Base-by-base conservation (phyloP, 257 asterid species). In the Ligustrum vulgare region DNA sequence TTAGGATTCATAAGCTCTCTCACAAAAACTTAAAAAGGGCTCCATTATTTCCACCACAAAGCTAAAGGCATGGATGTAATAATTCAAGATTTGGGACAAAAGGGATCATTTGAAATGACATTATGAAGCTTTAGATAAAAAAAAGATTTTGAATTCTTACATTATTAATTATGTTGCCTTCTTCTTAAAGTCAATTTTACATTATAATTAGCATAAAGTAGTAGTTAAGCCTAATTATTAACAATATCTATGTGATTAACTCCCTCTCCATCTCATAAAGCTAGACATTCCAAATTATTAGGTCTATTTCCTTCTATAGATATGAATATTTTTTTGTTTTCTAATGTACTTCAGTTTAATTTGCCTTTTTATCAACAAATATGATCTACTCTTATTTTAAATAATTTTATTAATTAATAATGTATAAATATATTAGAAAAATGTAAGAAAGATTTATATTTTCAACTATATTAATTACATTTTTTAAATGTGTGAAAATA, bases 91-190 rank as follows among this genome's bases (percentile, higher is more conserved):
- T 18, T 2, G n/a, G 93, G 80, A 85, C 79, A 92, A 82, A 85
- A 84, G 80, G 81, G 63, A 69, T 80, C 72, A 80, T 84, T 87
- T 89, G 91, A 87, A 49, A 85, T 87, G 91, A 89, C 90, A 85
- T 45, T 58, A 10, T 37, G 12, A 37, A 1, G 43, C 43, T 37
- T 37, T 37, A 37, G 43, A 37, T 82, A 72, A 81, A 73, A 77
- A 74, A 16, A 5, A 9, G 22, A 23, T 4, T 18, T 18, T 15
- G 6, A 35, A 22, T 56, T 35, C 67, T 75, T 45, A 65, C 31
- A 28, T 28, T 72, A 41, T 71, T 72, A 70, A 70, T 25, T 64
- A 78, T 73, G 60, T 39, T 77, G 69, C 72, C 79, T 82, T 80
- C 83, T 66, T 45, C 39, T 54, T 47, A 43, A 87, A 84, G 84